Base-by-base conservation (phyloP, 2,329 filamentous ascomycete genomes). In the Claviceps africana region DNA sequence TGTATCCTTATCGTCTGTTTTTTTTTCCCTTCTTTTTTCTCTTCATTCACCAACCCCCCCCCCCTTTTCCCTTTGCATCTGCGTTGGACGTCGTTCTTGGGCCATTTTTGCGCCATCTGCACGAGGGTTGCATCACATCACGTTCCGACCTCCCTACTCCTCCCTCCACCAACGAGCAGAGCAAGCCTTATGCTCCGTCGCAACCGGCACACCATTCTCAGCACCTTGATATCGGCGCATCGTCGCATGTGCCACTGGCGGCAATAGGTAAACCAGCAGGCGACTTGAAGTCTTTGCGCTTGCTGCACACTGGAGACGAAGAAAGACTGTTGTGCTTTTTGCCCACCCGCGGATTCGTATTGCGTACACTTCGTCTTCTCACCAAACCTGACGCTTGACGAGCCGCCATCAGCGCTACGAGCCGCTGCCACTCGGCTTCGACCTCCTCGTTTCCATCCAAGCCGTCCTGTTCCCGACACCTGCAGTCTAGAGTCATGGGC, bases 211-310 rank as follows among this genome's bases (percentile, higher is more conserved):
- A 31, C 21, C 33, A 25, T 10, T 40, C 25, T 25, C 28, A 31
- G 15, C 31, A 50, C 25, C 22, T 28, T 42, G 11, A 37, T 40
- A 31, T 9, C 43, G 33, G 30, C 49, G 31, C 56, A 56, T 51
- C 57, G 50, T 48, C 66, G 58, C 58, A 76, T 77, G 73, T 69
- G 72, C 70, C 70, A 61, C 53, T 54, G 58, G 53, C 58, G 55
- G 57, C 65, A 61, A 66, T 77, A 75, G 66, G 59, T 62, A 58
- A 53, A 61, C 58, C 68, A 66, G 76, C 77, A 76, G 68, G 78
- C 77, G 78, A 81, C 78, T 81, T 81, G 60, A 67, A 77, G 78
- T 81, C 78, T 81, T 81, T 81, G 78, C 78, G 77, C 76, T 80
- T 80, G 77, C 75, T 78, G 60, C 60, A 62, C 60, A 53, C 48